Base-by-base conservation (phyloP, 148 eudicot species). In the Cornus controversa region DNA sequence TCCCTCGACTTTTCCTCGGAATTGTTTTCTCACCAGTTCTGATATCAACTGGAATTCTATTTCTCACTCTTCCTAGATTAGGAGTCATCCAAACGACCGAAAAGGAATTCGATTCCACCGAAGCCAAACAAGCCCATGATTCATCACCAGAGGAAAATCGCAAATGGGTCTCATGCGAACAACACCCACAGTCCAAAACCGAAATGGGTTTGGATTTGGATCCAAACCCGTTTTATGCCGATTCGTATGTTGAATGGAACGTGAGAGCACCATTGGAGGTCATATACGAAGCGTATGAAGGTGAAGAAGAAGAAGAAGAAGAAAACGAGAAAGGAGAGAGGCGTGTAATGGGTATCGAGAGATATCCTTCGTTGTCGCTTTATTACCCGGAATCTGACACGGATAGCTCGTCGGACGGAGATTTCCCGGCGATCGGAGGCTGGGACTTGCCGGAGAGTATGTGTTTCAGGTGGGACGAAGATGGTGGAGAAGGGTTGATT, bases 181-280 rank as follows among this genome's bases (percentile, higher is more conserved):
- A 66, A 14, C 0, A 64, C 25, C 18, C 8, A 0, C 62, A 66
- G 40, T 10, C 70, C 26, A 13, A 22, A 74, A 15, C 60, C 50
- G 71, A 73, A 15, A 20, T 64, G 28, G 24, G 71, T 60, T 62
- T 28, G 77, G 62, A 66, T 6, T 7, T 3, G 68, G 8, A 69
- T 18, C 74, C 47, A 65, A 31, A 5, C 25, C 60, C 65, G 70
- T 64, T 28, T 25, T 58, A 45, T 66, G 26, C 29, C 6, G 54
- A 36, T 1, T 75, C 84, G 23, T 85, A 83, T 65, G 37, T 78
- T 29, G 91, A 88, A 31, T 91, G 96, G 98, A 79, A 82, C 74
- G 84, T 91, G 24, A 82, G 90, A 8, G 98, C 89, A 20, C 98
- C 98, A 27, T 78, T 93, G 50, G 98, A 89, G 80, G 90, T 91